Evolutionary conservation across 257 asterid genomes (phyloP).

Genomic region (Nicotiana tomentosiformis): DNA sequence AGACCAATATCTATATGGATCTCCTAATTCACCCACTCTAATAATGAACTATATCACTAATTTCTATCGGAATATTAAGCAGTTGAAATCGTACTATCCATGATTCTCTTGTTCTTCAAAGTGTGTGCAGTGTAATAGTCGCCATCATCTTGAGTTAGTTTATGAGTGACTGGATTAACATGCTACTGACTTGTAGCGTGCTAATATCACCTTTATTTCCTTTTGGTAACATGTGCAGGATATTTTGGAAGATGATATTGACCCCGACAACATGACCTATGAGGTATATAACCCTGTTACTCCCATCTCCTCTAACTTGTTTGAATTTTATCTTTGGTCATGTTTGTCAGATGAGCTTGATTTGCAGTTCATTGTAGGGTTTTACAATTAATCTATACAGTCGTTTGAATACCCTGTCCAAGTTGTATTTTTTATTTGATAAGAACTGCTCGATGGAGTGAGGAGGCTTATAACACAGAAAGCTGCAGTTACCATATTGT

Average conservation of each 20-base stretch:
- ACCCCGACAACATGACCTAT: constrained; percentile 84
- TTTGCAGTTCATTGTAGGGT: background rate
- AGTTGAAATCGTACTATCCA: background rate
- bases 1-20: background rate
- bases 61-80: background rate
- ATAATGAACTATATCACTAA: background rate
- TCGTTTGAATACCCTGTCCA: background rate
- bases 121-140: background rate
- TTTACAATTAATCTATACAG: background rate
- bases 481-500: background rate
- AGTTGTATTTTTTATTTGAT: background rate
- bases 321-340: background rate
- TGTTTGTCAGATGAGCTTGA: background rate
- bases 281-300: constrained; percentile 39
- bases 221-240: constrained; percentile 39
- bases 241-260: constrained; percentile 62
- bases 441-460: background rate
- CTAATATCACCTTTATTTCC: background rate
- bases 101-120: background rate
- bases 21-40: background rate
- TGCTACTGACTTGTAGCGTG: background rate
- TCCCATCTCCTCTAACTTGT: background rate
- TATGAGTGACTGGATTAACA: background rate
- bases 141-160: background rate
- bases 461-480: background rate